Base-by-base conservation (phyloP, 1,139 yeast genomes). In the Nakaseomyces bracarensis region DNA sequence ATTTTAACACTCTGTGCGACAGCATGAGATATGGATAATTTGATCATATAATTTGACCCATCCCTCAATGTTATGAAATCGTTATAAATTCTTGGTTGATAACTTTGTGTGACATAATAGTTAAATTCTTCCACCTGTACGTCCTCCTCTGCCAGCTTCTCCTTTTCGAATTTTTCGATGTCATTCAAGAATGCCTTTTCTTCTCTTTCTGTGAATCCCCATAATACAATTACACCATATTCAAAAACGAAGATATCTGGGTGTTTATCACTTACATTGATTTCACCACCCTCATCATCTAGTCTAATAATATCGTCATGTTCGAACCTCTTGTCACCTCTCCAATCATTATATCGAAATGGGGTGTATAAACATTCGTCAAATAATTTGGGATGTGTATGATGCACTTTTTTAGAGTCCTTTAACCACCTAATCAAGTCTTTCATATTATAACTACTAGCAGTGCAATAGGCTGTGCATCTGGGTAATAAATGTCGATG, bases 301-400 rank as follows among this genome's bases (percentile, higher is more conserved):
- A 86, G 64, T 49, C 94, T 65, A 19, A 82, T 83, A 21, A 79
- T 68, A 46, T 71, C 72, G 36, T 64, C 64, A 39, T 55, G 57
- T 30, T 58, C 73, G 47, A 69, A 69, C 51, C 71, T 53, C 49
- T 65, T 64, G 44, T 66, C 70, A 18, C 75, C 73, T 54, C 87
- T 67, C 87, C 91, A 80, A 55, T 81, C 89, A 48, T 83, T 82
- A 54, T 80, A 82, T n/a, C 69, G 67, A 59, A 87, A 91, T 0
- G 96, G 95, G 0, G 96, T 83, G 59, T 87, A 89, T 14, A 89
- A 69, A 57, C 97, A 91, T 61, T 91, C 98, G 57, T 91, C 97
- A 64, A 89, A 85, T 45, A 87, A 66, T 53, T 84, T 85, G 2
- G 97, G 96, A 49, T 78, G 76, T 0, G 94, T 79, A 38, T 85